A percentile compares a stretch with the other conserved stretches of the same genome.
Conservation (phyloP, 306 rosid genomes). For the Acacia melanoxylon region DNA sequence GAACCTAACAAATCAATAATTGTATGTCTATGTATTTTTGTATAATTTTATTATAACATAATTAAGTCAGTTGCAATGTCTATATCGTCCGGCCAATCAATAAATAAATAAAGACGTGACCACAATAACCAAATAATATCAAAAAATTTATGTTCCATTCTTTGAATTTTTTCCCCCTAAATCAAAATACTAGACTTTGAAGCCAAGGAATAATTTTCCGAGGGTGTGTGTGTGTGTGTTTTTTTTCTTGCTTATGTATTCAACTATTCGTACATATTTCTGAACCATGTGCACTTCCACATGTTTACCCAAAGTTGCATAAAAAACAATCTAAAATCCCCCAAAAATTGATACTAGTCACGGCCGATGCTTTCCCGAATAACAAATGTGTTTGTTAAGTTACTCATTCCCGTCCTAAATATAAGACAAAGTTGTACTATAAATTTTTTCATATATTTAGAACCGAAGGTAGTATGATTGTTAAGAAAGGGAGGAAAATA, state of each 20-base stretch:
- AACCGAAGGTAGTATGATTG: too few relatives aligned
- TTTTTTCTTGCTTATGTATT: background rate
- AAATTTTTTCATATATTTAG: too few relatives aligned
- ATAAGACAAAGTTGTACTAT: too few relatives aligned
- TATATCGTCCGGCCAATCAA: background rate
- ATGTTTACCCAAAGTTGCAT: background rate
- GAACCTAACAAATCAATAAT: background rate
- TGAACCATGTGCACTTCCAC: constrained; percentile 2
- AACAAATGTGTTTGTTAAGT: background rate
- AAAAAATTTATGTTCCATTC: background rate
- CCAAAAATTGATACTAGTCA: background rate
- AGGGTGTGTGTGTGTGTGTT: too few relatives aligned
- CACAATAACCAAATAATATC: background rate
- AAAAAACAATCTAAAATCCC: background rate
- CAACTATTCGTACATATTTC: background rate
- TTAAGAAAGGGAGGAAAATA: background rate
- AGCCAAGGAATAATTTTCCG: too few relatives aligned
- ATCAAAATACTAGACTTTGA: too few relatives aligned
- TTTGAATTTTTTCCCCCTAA: background rate
- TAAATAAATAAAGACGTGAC: background rate
- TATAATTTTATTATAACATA: background rate
- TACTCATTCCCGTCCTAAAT: background rate
- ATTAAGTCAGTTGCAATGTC: background rate
- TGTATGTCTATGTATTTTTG: background rate
- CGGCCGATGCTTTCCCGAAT: too few relatives aligned